These are phyloP conservation scores for Chenopodium album DNA, from an alignment of 148 eudicot species.

Conservation along the genomic window DNA sequence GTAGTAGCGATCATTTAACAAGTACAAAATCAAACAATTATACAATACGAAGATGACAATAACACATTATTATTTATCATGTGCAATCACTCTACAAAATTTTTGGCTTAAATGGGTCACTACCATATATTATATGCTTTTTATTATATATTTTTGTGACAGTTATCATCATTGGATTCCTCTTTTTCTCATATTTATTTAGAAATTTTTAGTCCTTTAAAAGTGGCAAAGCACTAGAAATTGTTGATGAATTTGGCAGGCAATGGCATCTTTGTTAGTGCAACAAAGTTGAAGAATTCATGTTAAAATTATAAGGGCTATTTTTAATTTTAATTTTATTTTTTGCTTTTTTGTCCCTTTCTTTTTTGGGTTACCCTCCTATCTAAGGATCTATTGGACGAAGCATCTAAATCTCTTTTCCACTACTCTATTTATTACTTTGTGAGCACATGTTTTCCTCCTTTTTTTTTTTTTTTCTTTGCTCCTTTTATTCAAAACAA, in stretches of 20 bases:
- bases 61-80: slow-evolving; percentile 17
- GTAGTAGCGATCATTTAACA: not conserved
- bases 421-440: slow-evolving; percentile 1
- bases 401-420: slow-evolving; percentile 8
- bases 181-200: not conserved
- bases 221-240: slow-evolving; percentile 20
- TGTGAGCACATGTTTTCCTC: slow-evolving; percentile 22
- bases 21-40: not conserved
- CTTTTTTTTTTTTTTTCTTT: not conserved
- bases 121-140: not conserved
- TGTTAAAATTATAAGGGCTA: too few relatives aligned
- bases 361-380: not conserved
- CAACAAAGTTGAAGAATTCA: slow-evolving; percentile 8
- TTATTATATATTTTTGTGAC: slow-evolving; percentile 1
- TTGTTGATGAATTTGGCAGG: slow-evolving; percentile 24
- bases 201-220: not conserved
- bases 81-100: slow-evolving; percentile 12
- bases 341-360: not conserved
- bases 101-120: slow-evolving; percentile 24
- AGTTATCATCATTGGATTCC: slow-evolving; percentile 33
- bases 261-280: slow-evolving; percentile 27
- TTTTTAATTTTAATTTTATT: too few relatives aligned
- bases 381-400: slow-evolving; percentile 18
- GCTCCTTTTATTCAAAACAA: not conserved
- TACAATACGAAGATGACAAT: not conserved